Conservation (phyloP, 768 basidiomycete genomes). For the Kwoniella sp. region DNA sequence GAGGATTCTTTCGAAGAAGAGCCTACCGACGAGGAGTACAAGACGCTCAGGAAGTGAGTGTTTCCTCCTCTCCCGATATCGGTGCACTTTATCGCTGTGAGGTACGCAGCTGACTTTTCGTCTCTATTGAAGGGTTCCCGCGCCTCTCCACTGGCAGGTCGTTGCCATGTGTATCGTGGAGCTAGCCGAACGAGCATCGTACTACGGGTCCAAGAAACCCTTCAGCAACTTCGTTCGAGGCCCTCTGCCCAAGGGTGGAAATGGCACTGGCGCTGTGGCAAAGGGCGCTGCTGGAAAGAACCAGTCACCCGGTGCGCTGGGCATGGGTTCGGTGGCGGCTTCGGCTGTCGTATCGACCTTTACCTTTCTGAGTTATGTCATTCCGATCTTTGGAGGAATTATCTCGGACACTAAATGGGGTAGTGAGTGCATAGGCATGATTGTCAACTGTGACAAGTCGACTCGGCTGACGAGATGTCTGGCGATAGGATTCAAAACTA, state of each 20-base stretch:
- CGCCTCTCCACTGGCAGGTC: slow-evolving; percentile 31
- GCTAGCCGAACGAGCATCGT: slow-evolving; percentile 53
- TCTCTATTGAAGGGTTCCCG: slow-evolving; percentile 17
- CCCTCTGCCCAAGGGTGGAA: slow-evolving; percentile 46
- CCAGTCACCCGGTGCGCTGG: slow-evolving; percentile 49
- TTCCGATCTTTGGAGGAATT: slow-evolving; percentile 52
- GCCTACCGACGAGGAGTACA: slow-evolving; percentile 34
- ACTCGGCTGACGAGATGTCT: no score
- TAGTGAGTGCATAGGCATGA: slow-evolving; percentile 10
- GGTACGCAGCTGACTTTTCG: slow-evolving; percentile 2
- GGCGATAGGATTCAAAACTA: slow-evolving; percentile 48
- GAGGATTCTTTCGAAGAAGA: background rate
- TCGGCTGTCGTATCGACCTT: slow-evolving; percentile 41
- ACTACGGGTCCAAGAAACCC: slow-evolving; percentile 40
- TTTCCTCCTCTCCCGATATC: slow-evolving; percentile 1
- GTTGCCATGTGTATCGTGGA: slow-evolving; percentile 56
- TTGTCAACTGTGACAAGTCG: no score
- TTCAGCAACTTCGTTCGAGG: slow-evolving; percentile 38
- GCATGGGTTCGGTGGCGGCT: slow-evolving; percentile 42
- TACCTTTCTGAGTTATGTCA: slow-evolving; percentile 50
- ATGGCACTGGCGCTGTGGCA: slow-evolving; percentile 49
- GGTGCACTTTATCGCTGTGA: no score
- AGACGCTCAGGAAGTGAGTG: slow-evolving; percentile 38
- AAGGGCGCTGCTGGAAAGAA: slow-evolving; percentile 32
- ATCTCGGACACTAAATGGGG: slow-evolving; percentile 54